Conservation (phyloP, 163 green algal species). For the Scenedesmus sp. region DNA sequence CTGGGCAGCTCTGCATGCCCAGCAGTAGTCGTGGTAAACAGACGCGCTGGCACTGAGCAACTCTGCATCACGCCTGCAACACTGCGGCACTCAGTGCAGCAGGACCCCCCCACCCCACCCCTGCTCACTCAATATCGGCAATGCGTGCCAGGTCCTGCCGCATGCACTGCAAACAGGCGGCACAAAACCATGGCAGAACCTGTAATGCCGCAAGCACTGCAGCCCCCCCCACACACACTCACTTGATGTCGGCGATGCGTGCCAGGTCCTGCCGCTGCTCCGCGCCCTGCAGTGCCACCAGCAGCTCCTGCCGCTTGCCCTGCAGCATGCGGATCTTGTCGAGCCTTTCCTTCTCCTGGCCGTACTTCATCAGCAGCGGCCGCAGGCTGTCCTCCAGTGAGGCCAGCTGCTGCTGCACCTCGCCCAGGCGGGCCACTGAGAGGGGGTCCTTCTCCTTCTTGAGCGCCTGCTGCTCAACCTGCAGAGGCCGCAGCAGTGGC, state of each 20-base stretch:
- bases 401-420: constrained; percentile 73
- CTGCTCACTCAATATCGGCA: too few relatives aligned
- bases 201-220: too few relatives aligned
- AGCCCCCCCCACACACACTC: background rate
- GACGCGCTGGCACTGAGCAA: too few relatives aligned
- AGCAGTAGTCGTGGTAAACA: too few relatives aligned
- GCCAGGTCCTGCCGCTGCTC: constrained; percentile 71
- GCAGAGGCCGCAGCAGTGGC: background rate
- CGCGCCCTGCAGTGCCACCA: constrained; percentile 66
- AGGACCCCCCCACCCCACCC: too few relatives aligned
- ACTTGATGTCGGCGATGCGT: constrained; percentile 64
- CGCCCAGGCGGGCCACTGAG: constrained; percentile 51
- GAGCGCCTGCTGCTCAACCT: constrained; percentile 73
- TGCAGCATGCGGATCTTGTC: constrained; percentile 81
- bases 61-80: too few relatives aligned
- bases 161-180: too few relatives aligned
- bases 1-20: too few relatives aligned
- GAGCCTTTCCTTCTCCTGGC: constrained; percentile 76
- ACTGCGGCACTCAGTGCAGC: too few relatives aligned
- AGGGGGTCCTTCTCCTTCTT: constrained; percentile 81
- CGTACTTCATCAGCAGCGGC: constrained; percentile 81
- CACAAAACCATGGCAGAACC: too few relatives aligned
- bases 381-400: constrained; percentile 82
- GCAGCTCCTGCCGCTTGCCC: constrained; percentile 81
- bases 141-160: too few relatives aligned